phyloP scores from a whole-genome alignment of 306 rosid genomes.

The Mimosa bimucronata region DNA sequence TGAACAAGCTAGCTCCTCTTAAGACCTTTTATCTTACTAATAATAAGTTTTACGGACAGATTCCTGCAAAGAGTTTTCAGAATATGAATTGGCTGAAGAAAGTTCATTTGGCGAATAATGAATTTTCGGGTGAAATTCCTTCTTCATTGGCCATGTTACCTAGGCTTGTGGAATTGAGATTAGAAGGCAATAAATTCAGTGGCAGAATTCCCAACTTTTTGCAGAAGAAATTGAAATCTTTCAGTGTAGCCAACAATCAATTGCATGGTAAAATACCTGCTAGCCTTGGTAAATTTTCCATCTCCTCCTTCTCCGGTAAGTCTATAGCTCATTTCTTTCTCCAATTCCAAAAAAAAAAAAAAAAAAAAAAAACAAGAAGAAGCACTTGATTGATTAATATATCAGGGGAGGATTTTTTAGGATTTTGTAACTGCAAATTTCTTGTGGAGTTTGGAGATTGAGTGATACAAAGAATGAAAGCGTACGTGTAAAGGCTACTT shows the following conservation, averaged over 20 bases:
- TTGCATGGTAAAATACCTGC: constrained; percentile 67
- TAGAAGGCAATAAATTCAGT: constrained; percentile 63
- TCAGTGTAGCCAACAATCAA: constrained; percentile 59
- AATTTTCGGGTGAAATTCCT: constrained; percentile 65
- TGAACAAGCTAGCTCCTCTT: constrained; percentile 47
- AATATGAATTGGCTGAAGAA: constrained; percentile 71
- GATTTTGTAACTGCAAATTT: no score
- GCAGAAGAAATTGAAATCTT: constrained; percentile 31
- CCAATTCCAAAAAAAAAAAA: not conserved
- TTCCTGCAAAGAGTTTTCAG: constrained; percentile 49
- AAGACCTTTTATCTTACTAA: constrained; percentile 60
- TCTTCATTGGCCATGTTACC: constrained; percentile 47
- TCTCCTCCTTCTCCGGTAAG: constrained; percentile 62
- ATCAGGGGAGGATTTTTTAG: not conserved
- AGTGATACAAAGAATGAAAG: no score
- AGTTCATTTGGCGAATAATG: constrained; percentile 59
- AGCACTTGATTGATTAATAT: not conserved
- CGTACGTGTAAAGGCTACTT: no score
- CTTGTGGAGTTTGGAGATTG: no score
- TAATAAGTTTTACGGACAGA: constrained; percentile 66
- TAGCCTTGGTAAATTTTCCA: constrained; percentile 27
- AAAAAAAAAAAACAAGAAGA: no score
- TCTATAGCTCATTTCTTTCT: not conserved
- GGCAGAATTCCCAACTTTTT: constrained; percentile 61
- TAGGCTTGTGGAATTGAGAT: constrained; percentile 58